These are phyloP conservation scores for Backusella parvicylindrica DNA, from an alignment of 192 early-diverging fungal species.

Conservation along the genomic window DNA sequence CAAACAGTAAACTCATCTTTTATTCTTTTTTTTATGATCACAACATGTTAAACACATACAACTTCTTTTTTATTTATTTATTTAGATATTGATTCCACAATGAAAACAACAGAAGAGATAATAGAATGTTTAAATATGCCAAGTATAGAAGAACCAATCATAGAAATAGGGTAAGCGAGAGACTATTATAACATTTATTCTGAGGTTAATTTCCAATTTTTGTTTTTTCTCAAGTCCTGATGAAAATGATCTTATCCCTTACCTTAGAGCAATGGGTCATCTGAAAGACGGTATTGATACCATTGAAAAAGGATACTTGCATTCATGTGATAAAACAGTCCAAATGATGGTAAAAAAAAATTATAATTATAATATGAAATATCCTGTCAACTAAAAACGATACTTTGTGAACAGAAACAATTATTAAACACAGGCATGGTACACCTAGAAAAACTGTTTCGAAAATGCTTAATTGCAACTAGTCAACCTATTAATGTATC, in stretches of 20 bases:
- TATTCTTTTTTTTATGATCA: neutral
- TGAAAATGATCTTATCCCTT: conserved; percentile 50
- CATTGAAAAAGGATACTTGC: conserved; percentile 27
- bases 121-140: conserved; percentile 68
- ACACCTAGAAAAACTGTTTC: conserved; percentile 55
- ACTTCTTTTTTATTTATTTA: neutral
- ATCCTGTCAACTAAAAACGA: no score
- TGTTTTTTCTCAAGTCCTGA: conserved; percentile 36
- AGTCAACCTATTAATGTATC: conserved; percentile 42
- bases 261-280: conserved; percentile 56
- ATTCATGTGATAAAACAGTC: conserved; percentile 44
- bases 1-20: conserved; percentile 59
- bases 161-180: conserved; percentile 55
- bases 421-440: conserved; percentile 49
- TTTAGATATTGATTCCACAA: conserved; percentile 65
- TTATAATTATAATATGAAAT: no score
- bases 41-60: neutral
- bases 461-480: conserved; percentile 39
- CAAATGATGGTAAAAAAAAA: conserved; percentile 43
- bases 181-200: neutral
- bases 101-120: conserved; percentile 56
- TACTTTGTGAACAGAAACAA: conserved; percentile 33
- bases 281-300: conserved; percentile 46
- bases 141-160: conserved; percentile 59
- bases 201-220: neutral